These are phyloP conservation scores for Trametes meyenii DNA, from an alignment of 768 basidiomycete species.

Conservation along the genomic window DNA sequence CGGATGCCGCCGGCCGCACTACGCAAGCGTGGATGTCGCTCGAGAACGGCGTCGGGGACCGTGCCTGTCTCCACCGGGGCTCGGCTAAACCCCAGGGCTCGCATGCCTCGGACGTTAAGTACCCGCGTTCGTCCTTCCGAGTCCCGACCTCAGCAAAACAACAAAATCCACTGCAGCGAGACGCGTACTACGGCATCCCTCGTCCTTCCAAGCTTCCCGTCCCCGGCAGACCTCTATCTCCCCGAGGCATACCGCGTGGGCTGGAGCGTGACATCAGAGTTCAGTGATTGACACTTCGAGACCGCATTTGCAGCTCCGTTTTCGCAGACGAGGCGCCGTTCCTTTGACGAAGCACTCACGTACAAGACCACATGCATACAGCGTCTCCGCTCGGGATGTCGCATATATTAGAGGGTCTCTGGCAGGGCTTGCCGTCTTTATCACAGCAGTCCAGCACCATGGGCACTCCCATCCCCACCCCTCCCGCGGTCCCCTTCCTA, in stretches of 20 bases:
- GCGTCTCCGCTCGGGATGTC: conserved; percentile 5
- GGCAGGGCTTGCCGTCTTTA: neutral
- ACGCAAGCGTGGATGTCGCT: no score
- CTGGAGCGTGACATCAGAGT: no score
- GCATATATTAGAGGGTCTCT: neutral
- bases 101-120: neutral
- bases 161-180: no score
- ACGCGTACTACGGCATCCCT: no score
- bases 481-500: conserved; percentile 44
- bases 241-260: neutral
- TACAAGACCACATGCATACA: neutral
- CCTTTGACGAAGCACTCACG: neutral
- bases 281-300: neutral
- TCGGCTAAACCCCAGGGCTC: neutral
- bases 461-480: conserved; percentile 44
- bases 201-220: no score
- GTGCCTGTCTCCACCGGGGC: neutral
- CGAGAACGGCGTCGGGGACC: neutral
- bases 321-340: neutral
- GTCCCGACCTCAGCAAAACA: no score
- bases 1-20: no score
- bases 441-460: conserved; percentile 23
- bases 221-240: no score
- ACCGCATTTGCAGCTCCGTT: neutral
- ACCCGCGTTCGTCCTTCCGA: no score